These are phyloP conservation scores for Rosa chinensis DNA, from an alignment of 306 rosid genomes.

Conservation along the genomic window DNA sequence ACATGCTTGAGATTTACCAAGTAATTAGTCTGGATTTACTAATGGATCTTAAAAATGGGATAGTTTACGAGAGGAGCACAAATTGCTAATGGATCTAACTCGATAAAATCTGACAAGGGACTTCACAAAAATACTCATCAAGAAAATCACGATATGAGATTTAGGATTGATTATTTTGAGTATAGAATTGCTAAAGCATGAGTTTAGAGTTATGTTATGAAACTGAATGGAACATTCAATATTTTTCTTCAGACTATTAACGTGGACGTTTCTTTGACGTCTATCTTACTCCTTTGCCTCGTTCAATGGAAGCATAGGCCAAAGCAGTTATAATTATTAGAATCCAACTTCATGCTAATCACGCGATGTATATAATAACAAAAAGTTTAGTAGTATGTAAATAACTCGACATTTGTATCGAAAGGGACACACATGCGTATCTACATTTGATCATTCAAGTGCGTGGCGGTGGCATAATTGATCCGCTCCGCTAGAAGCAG, in stretches of 20 bases:
- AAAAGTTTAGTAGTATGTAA: neutral
- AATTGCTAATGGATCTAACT: neutral
- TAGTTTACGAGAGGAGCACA: neutral
- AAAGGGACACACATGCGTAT: neutral
- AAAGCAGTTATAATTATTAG: neutral
- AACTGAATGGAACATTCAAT: neutral
- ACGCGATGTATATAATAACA: neutral
- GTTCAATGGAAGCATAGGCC: neutral
- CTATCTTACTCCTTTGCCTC: neutral
- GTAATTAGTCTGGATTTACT: neutral
- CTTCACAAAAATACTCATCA: neutral
- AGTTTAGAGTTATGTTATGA: neutral
- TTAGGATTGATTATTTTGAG: neutral
- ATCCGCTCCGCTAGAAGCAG: conserved; percentile 9
- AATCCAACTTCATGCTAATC: neutral
- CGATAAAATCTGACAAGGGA: neutral
- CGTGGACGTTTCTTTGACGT: neutral
- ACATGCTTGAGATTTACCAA: neutral
- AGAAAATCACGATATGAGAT: neutral
- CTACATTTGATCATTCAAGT: neutral
- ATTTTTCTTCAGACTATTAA: neutral
- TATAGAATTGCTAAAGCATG: neutral
- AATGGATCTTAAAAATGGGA: neutral
- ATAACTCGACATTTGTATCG: neutral
- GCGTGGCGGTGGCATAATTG: neutral